Evolutionary conservation across 306 rosid species (phyloP).

Genomic region (Quercus gilva): DNA sequence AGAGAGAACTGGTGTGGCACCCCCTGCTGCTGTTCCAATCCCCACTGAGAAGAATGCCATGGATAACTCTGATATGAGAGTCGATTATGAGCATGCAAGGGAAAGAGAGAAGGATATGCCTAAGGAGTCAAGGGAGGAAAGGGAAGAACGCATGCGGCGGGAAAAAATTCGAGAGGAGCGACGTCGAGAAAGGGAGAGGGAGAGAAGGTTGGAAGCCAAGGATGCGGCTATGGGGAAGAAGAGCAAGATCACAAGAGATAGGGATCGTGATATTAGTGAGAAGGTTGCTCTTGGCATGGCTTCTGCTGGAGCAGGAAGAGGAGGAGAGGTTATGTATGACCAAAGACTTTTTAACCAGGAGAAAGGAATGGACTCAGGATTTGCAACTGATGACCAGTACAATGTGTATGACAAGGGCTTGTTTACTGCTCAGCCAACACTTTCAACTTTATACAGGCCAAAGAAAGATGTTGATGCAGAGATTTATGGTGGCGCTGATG

Average conservation of each 20-base stretch:
- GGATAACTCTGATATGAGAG: conserved; percentile 51
- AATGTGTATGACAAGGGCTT: conserved; percentile 84
- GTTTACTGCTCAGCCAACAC: conserved; percentile 79
- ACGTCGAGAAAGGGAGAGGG: conserved; percentile 86
- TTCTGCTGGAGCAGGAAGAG: conserved; percentile 58
- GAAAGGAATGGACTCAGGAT: conserved; percentile 88
- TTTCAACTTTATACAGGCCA: conserved; percentile 82
- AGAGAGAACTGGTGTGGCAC: conserved; percentile 71
- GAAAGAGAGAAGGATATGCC: conserved; percentile 58
- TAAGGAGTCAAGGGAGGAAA: conserved; percentile 67
- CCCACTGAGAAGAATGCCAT: conserved; percentile 44
- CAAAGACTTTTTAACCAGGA: conserved; percentile 93
- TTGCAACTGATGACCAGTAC: conserved; percentile 86
- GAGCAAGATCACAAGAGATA: conserved; percentile 87
- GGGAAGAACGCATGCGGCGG: conserved; percentile 58
- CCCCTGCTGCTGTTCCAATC: conserved; percentile 38
- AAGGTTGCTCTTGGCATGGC: conserved; percentile 97
- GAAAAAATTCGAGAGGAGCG: conserved; percentile 91
- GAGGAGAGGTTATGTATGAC: conserved; percentile 87
- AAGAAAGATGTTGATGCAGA: conserved; percentile 80
- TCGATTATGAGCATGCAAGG: conserved; percentile 50
- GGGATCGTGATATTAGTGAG: conserved; percentile 94
- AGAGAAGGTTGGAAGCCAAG: conserved; percentile 87
- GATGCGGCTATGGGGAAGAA: conserved; percentile 93
- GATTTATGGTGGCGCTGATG: conserved; percentile 79